Conservation (phyloP, 2,329 filamentous ascomycete genomes). For the Fusarium luffae region DNA sequence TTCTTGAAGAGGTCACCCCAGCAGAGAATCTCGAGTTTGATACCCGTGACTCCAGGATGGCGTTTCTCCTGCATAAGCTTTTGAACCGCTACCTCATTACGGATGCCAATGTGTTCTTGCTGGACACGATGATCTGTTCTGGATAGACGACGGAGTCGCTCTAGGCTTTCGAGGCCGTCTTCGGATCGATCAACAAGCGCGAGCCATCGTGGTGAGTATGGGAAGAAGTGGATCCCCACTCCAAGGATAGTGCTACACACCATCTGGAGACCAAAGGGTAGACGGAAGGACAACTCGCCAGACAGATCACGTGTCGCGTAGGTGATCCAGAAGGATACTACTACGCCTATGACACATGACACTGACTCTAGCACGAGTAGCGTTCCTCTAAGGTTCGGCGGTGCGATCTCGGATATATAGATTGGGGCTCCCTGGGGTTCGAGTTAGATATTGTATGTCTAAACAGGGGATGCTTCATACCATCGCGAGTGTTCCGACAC, state of each 20-base stretch:
- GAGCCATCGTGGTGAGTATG: conserved; percentile 61
- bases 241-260: conserved; percentile 41
- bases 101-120: background rate
- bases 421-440: conserved; percentile 49
- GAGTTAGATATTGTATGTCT: background rate
- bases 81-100: background rate
- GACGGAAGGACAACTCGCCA: conserved; percentile 54
- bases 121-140: conserved; percentile 55
- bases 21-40: conserved; percentile 10
- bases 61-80: conserved; percentile 1
- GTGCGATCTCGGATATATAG: conserved; percentile 64
- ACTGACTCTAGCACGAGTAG: conserved; percentile 62
- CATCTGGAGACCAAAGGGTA: conserved; percentile 50
- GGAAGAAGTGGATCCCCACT: conserved; percentile 57
- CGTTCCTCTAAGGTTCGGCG: conserved; percentile 59
- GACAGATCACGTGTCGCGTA: conserved; percentile 61
- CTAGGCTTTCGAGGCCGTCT: conserved; percentile 53
- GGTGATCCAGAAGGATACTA: conserved; percentile 64
- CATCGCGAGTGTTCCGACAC: conserved; percentile 60
- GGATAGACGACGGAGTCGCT: conserved; percentile 55
- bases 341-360: conserved; percentile 52
- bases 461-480: background rate
- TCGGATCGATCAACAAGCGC: conserved; percentile 53
- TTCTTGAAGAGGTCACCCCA: conserved; percentile 20
- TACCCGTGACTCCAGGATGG: background rate